These are phyloP conservation scores for Straminergon stramineum DNA, from an alignment of 225 moss, liverwort and hornwort species.

Conservation along the genomic window DNA sequence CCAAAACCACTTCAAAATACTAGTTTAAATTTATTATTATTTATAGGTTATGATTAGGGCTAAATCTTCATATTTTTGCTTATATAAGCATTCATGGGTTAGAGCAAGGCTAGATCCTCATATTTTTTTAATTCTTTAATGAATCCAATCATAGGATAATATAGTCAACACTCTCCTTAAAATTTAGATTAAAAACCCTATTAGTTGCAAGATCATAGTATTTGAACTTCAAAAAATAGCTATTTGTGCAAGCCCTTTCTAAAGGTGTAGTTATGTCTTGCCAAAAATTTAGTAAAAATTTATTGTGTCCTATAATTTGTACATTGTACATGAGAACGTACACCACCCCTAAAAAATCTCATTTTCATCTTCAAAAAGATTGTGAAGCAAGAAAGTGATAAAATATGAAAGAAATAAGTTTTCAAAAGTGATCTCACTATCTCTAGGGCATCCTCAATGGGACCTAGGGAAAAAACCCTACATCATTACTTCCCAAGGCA, in stretches of 20 bases:
- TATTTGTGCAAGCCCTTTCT: not conserved
- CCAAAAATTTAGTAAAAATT: not conserved
- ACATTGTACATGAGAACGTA: too few relatives aligned
- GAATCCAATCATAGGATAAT: not conserved
- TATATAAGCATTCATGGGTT: rapidly evolving
- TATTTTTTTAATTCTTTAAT: not conserved
- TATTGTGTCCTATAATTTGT: not conserved
- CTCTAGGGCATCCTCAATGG: not conserved
- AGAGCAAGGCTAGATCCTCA: too few relatives aligned
- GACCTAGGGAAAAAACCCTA: rapidly evolving
- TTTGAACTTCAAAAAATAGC: not conserved
- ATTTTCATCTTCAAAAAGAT: not conserved
- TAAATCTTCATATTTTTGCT: not conserved
- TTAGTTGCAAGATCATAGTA: not conserved
- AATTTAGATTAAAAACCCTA: rapidly evolving
- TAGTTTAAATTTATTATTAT: too few relatives aligned
- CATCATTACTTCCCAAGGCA: rapidly evolving
- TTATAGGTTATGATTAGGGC: rapidly evolving
- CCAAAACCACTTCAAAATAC: not conserved
- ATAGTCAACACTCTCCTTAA: rapidly evolving
- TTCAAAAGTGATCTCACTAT: not conserved
- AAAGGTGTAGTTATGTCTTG: rapidly evolving
- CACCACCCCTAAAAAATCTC: too few relatives aligned
- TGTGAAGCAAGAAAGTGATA: rapidly evolving
- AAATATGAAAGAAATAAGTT: not conserved